Percentiles rank a stretch among this genome's conserved stretches.
Evolutionary conservation across 352 stramenopile species (phyloP).

Genomic region (Aphanomyces stellatus): DNA sequence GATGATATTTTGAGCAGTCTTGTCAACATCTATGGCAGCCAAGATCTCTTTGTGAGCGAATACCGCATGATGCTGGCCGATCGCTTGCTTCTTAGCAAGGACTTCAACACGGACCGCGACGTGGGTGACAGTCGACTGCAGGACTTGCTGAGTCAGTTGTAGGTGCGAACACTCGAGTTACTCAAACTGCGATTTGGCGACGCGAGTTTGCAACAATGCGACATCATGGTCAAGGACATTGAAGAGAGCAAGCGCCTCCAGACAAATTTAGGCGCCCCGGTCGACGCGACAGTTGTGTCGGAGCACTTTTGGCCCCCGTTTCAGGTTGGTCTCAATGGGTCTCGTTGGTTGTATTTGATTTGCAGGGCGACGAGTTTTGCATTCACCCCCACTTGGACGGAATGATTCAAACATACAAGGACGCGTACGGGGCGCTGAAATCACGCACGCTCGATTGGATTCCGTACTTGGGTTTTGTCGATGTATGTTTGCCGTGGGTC

Average conservation of each 20-base stretch:
- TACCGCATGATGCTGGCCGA: conserved; percentile 97
- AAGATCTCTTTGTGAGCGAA: conserved; percentile 98
- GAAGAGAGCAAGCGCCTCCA: conserved; percentile 95
- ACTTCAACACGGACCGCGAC: conserved; percentile 92
- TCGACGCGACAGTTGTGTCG: conserved; percentile 94
- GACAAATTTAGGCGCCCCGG: conserved; percentile 56
- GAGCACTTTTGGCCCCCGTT: conserved; percentile 97
- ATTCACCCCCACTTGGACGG: conserved; percentile 78
- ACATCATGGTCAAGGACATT: conserved; percentile 98
- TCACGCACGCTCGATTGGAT: conserved; percentile 91
- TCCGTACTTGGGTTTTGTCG: conserved; percentile 86
- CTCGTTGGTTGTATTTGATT: neutral
- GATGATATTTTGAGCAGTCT: conserved; percentile 97
- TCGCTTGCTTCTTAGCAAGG: conserved; percentile 90
- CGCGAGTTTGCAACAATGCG: conserved; percentile 89
- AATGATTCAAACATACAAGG: conserved; percentile 81
- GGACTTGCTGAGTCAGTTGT: neutral
- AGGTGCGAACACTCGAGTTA: conserved; percentile 93
- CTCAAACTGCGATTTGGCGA: conserved; percentile 97
- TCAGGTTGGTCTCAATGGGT: too few relatives aligned
- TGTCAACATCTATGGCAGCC: conserved; percentile 97
- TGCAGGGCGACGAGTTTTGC: conserved; percentile 74
- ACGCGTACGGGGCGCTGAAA: conserved; percentile 89
- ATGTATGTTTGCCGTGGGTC: too few relatives aligned
- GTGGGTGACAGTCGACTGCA: conserved; percentile 23